Conservation (phyloP, 2,329 filamentous ascomycete genomes). For the Coleophoma eucalyptorum region DNA sequence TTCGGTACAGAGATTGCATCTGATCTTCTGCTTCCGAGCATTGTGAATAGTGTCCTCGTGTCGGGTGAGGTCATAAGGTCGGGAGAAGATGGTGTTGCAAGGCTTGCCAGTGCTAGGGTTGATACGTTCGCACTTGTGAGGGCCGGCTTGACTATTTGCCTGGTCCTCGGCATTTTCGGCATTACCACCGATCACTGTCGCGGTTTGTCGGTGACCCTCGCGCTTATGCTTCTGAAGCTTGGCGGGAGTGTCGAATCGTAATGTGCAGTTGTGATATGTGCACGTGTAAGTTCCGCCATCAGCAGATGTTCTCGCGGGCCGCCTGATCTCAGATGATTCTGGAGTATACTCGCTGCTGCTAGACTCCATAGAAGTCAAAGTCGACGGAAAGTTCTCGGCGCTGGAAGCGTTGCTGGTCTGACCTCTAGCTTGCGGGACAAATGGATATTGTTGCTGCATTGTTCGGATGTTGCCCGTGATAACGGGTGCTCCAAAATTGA, state of each 20-base stretch:
- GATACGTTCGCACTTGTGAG: constrained; percentile 87
- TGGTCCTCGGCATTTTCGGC: constrained; percentile 41
- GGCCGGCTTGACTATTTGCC: constrained; percentile 85
- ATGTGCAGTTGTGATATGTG: constrained; percentile 86
- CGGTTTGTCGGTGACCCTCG: constrained; percentile 82
- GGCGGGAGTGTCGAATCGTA: constrained; percentile 82
- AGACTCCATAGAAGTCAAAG: constrained; percentile 36
- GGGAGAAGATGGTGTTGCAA: constrained; percentile 90
- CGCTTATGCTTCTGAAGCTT: constrained; percentile 94
- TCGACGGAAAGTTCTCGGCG: constrained; percentile 25
- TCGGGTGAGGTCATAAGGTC: constrained; percentile 92
- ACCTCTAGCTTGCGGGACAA: constrained; percentile 20
- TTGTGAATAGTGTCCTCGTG: constrained; percentile 99
- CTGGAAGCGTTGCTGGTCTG: constrained; percentile 22
- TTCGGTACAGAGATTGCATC: constrained; percentile 87
- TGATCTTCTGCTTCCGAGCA: constrained; percentile 87
- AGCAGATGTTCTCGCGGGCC: constrained; percentile 61
- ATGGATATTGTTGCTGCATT: constrained; percentile 28
- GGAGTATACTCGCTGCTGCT: constrained; percentile 31
- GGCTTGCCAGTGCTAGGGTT: constrained; percentile 94
- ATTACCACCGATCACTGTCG: constrained; percentile 39
- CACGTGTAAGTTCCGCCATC: constrained; percentile 93
- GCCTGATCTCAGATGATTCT: constrained; percentile 24
- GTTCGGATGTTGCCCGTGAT: constrained; percentile 21
- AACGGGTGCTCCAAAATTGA: constrained; percentile 41